Evolutionary conservation across 2,329 filamentous ascomycete genomes (phyloP).

Genomic region (Fusarium citri): DNA sequence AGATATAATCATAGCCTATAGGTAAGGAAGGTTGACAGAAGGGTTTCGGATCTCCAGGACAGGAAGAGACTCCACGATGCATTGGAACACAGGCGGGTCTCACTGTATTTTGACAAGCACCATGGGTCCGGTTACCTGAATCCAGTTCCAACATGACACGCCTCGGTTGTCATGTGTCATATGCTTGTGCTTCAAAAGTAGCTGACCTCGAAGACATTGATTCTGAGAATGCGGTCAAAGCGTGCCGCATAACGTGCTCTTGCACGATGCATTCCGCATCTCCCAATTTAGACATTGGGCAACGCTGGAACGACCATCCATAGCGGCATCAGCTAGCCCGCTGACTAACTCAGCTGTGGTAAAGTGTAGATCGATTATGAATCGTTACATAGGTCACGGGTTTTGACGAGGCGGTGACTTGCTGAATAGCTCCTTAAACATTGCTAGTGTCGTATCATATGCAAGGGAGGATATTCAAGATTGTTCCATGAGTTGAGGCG

Average conservation of each 20-base stretch:
- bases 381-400: constrained; percentile 22
- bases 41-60: background rate
- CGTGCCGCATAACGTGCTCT: constrained; percentile 8
- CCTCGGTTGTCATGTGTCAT: constrained; percentile 3
- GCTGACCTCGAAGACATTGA: background rate
- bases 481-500: constrained; percentile 18
- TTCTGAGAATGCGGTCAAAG: constrained; percentile 7
- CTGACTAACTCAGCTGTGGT: constrained; percentile 6
- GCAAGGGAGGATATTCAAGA: constrained; percentile 31
- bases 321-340: constrained; percentile 12
- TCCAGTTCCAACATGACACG: background rate
- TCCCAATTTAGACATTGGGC: constrained; percentile 25
- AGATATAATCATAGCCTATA: background rate
- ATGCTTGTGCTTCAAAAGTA: background rate
- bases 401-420: constrained; percentile 13
- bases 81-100: constrained; percentile 8
- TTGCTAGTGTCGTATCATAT: constrained; percentile 28
- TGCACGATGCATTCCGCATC: constrained; percentile 9
- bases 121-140: constrained; percentile 5
- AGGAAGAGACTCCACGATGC: background rate
- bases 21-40: background rate
- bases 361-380: constrained; percentile 25
- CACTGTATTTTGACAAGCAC: constrained; percentile 5
- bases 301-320: constrained; percentile 2
- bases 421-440: constrained; percentile 8